phyloP scores from a whole-genome alignment of 331 rosid genomes.

The Spiraea crenata region DNA sequence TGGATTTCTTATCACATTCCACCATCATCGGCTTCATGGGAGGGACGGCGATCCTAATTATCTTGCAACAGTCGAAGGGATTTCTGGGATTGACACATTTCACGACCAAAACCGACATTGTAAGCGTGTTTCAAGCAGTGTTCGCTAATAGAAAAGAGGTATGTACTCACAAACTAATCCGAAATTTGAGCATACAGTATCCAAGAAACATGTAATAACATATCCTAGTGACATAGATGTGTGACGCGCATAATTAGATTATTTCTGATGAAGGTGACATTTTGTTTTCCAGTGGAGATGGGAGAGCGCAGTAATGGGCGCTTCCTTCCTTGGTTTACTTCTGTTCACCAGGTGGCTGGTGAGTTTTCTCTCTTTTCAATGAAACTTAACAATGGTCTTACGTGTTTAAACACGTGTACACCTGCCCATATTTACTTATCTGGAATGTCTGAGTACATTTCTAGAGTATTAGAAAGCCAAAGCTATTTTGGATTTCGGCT shows the following conservation, averaged over 20 bases:
- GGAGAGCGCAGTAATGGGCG: conserved; percentile 63
- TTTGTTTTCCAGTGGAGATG: conserved; percentile 60
- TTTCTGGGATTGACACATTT: conserved; percentile 62
- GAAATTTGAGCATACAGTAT: background rate
- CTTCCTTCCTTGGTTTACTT: conserved; percentile 46
- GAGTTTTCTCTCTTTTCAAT: conserved; percentile 20
- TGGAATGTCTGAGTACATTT: background rate
- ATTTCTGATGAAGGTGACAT: background rate
- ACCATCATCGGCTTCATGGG: conserved; percentile 88
- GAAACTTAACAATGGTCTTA: too few relatives aligned
- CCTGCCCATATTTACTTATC: too few relatives aligned
- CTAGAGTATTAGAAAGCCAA: conserved; percentile 57
- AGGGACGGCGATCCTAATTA: conserved; percentile 73
- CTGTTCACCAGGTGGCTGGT: conserved; percentile 56
- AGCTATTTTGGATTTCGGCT: conserved; percentile 83
- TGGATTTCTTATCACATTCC: conserved; percentile 90
- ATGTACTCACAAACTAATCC: background rate
- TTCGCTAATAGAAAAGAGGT: conserved; percentile 46
- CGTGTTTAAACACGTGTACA: too few relatives aligned
- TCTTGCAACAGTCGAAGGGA: conserved; percentile 69
- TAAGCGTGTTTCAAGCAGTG: conserved; percentile 42
- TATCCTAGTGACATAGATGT: too few relatives aligned
- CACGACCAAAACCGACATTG: conserved; percentile 53
- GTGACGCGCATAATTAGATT: too few relatives aligned
- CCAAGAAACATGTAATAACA: too few relatives aligned